A percentile compares a stretch with the other conserved stretches of the same genome.
phyloP scores from a whole-genome alignment of 352 stramenopile species.

The Stephanocyclus meneghinianus region DNA sequence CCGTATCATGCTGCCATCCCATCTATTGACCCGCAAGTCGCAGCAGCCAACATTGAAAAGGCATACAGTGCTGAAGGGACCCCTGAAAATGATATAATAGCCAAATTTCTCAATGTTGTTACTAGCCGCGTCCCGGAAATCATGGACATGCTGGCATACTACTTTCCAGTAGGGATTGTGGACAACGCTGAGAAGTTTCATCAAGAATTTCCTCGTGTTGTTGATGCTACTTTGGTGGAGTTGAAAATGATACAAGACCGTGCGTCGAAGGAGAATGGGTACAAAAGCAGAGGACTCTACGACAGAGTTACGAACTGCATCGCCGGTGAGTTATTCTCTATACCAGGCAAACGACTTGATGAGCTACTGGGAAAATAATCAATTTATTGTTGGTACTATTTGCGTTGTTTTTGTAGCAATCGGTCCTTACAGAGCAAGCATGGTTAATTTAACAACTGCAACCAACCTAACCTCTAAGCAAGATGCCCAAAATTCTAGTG shows the following conservation, averaged over 20 bases:
- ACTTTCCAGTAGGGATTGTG: constrained; percentile 2
- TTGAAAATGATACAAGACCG: constrained; percentile 11
- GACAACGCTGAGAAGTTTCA: background rate
- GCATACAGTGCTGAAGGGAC: background rate
- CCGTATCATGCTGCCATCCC: background rate
- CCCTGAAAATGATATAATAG: constrained; percentile 25
- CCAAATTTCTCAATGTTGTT: constrained; percentile 36
- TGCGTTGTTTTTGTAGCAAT: background rate
- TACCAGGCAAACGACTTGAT: background rate
- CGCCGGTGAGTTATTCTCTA: background rate
- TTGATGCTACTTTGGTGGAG: background rate
- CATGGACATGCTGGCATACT: constrained; percentile 9
- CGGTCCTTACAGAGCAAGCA: background rate
- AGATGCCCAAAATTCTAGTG: background rate
- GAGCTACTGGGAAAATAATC: background rate
- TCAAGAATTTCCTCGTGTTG: constrained; percentile 5
- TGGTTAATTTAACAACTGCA: background rate
- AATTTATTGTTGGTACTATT: background rate
- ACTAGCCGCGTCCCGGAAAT: constrained; percentile 37
- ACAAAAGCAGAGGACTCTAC: constrained; percentile 3
- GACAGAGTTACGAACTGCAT: constrained; percentile 11
- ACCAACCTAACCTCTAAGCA: background rate
- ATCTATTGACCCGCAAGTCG: background rate
- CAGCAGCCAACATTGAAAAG: constrained; percentile 1
- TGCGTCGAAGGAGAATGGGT: constrained; percentile 13